Evolutionary conservation across 1,284 basidiomycete species (phyloP).

Genomic region (Pyrrhoderma lamaoense): DNA sequence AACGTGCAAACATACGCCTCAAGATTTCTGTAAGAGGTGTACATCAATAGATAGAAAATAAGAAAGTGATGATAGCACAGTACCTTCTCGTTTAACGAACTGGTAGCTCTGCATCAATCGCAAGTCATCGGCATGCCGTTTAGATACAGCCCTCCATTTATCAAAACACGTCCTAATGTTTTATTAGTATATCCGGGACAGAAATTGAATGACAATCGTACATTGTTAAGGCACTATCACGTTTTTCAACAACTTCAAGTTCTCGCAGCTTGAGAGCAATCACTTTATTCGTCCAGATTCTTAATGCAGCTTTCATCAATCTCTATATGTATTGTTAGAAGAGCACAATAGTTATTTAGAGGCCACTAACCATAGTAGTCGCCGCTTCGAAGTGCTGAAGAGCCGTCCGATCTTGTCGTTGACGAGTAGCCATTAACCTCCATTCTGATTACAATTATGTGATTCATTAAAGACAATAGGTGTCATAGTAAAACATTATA

Average conservation of each 20-base stretch:
- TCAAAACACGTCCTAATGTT: constrained; percentile 20
- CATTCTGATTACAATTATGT: constrained; percentile 8
- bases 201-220: constrained; percentile 27
- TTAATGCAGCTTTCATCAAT: constrained; percentile 39
- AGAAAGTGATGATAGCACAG: constrained; percentile 7
- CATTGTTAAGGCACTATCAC: constrained; percentile 40
- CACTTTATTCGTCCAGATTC: constrained; percentile 62
- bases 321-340: constrained; percentile 34
- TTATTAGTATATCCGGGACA: background rate
- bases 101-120: constrained; percentile 77
- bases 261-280: constrained; percentile 67
- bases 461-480: background rate
- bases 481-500: background rate
- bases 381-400: background rate
- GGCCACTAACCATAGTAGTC: constrained; percentile 2
- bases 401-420: constrained; percentile 6
- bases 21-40: constrained; percentile 39
- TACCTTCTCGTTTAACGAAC: constrained; percentile 69
- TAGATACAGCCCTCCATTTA: constrained; percentile 59
- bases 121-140: constrained; percentile 58
- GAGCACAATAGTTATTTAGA: background rate
- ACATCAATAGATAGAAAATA: constrained; percentile 1
- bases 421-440: constrained; percentile 9
- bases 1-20: constrained; percentile 60
- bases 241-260: constrained; percentile 48